Evolutionary conservation across 441 rosid genomes (phyloP), one percentile per base, ranked within the genome.

Genomic region (Melianthus villosus): DNA sequence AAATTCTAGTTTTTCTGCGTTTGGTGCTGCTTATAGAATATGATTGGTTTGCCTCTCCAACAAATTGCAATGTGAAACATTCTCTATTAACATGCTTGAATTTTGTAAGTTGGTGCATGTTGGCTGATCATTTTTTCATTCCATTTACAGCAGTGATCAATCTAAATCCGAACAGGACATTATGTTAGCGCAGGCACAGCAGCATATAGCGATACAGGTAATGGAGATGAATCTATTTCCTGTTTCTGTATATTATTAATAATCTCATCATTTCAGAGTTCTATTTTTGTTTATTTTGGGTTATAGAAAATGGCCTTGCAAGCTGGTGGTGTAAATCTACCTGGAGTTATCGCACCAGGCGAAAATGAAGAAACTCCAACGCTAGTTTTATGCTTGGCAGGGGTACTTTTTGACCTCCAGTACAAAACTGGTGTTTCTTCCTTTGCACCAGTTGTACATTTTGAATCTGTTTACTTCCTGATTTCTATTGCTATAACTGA

Each of bases 371-470:
- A 53, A 38, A 9, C 38, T 7, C 69, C 69, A 18, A 54, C 80
- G 9, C 66, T 56, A 58, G 51, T 69, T 18, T 54, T 72, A 26
- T 65, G 79, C 56, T 50, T 72, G 53, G 60, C 72, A 36, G 64
- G 69, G 58, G 80, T 70, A 44, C 16, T 34, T n/a, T 14, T 13
- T 18, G n/a, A n/a, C n/a, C n/a, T 7, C 10, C 9, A 26, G 30
- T 26, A 9, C 30, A 26, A 26, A 11, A 8, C 30, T 26, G 30
- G 30, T n/a, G n/a, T n/a, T n/a, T n/a, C n/a, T n/a, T n/a, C n/a
- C n/a, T n/a, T n/a, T n/a, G n/a, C n/a, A n/a, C n/a, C n/a, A n/a
- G n/a, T n/a, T n/a, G n/a, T n/a, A n/a, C n/a, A n/a, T n/a, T n/a
- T n/a, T n/a, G n/a, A n/a, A n/a, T n/a, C n/a, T n/a, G n/a, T n/a